Conservation (phyloP, 208 protist species). For the Kentomonas sorsogonicus region DNA sequence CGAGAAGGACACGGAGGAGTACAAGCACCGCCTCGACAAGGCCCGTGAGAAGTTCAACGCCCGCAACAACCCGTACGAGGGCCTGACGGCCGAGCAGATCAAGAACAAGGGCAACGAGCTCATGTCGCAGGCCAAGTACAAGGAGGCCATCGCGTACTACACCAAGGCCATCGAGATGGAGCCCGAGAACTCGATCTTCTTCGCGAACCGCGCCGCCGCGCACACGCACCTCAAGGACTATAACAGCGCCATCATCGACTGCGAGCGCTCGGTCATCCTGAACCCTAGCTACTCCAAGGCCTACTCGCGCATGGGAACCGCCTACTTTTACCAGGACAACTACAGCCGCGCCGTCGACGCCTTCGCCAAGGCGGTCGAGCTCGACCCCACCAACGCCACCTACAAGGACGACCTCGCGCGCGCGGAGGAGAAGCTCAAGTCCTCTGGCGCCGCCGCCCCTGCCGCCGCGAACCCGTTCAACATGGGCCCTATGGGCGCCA, state of each 20-base stretch:
- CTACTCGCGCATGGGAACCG: conserved; percentile 86
- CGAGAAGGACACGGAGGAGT: conserved; percentile 67
- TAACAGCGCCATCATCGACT: conserved; percentile 81
- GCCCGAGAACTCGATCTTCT: conserved; percentile 84
- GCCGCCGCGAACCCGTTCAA: conserved; percentile 22
- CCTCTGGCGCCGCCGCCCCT: conserved; percentile 17
- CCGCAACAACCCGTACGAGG: conserved; percentile 89
- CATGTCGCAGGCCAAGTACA: conserved; percentile 89
- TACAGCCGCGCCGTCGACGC: conserved; percentile 79
- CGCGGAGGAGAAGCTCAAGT: conserved; percentile 72
- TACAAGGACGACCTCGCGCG: conserved; percentile 90
- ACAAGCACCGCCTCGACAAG: conserved; percentile 71
- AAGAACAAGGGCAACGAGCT: conserved; percentile 92
- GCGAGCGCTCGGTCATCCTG: conserved; percentile 82
- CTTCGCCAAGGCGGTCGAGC: conserved; percentile 85
- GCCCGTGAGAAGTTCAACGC: conserved; percentile 85
- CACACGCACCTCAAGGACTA: conserved; percentile 91
- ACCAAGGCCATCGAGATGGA: conserved; percentile 91
- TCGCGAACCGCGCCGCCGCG: conserved; percentile 88
- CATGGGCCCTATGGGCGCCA: conserved; percentile 22
- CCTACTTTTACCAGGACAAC: conserved; percentile 88
- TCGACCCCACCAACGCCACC: conserved; percentile 89
- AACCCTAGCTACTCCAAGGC: conserved; percentile 87
- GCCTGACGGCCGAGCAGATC: conserved; percentile 86
- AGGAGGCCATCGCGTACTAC: conserved; percentile 91